Base-by-base conservation (phyloP, 139 green algal genomes). In the Chlamydomonas asymmetrica region DNA sequence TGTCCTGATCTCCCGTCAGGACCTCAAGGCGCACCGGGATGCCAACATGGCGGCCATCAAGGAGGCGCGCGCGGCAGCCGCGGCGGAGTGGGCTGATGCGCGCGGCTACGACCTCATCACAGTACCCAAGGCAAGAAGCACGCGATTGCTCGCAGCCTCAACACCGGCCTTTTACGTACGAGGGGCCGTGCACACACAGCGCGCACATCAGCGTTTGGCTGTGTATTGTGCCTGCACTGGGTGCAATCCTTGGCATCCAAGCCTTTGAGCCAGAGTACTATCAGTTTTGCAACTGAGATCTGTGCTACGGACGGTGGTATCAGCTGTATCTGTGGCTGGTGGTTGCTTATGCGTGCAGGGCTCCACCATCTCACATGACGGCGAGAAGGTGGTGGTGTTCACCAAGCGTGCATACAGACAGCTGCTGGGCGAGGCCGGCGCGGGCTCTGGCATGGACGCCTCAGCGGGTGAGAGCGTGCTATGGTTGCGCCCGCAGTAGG, bases 71-170 rank as follows among this genome's bases (percentile, higher is more conserved):
- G 61, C 31, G 29, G 40, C 41, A 60, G 39, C 65, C 22, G 59
- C 59, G 18, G 50, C 41, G 40, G 60, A 59, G 50, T 69, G 63
- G 35, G 43, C 52, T 27, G 77, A 88, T 52, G 65, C 32, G 8
- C 31, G 60, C 4, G 84, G 84, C 37, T 89, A 89, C 50, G 84
- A 89, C 63, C 49, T 85, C 40, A 63, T 89, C 9, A 27, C 71
- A 1, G 83, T 79, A 10, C 78, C 77, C 1, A 61, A 78, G 79
- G 79, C 76, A 38, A 60, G 75, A 22, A 7, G 23, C 29, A 38
- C 54, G 25, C 23, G 62, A 32, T 35, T 35, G 29, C 22, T 59
- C 10, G 61, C 8, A 56, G 25, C 29, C 39, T 20, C 49, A 38
- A 32, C 32, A 5, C 32, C 16, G 43, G 57, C 16, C 16, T 39